Conservation (phyloP, 2,329 filamentous ascomycete genomes). For the Tympanopsis confertula region DNA sequence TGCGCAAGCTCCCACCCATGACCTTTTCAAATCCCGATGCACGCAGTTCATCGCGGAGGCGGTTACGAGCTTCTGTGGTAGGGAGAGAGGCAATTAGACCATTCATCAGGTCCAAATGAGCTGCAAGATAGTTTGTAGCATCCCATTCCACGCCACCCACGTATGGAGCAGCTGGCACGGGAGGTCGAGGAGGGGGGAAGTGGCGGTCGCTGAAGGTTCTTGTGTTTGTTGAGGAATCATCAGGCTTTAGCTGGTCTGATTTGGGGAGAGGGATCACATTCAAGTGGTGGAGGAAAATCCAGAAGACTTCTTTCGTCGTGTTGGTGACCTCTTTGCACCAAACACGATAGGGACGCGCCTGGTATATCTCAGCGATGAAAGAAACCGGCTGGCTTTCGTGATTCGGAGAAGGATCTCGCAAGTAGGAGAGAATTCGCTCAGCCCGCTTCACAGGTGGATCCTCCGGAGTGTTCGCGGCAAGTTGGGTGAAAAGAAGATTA, state of each 20-base stretch:
- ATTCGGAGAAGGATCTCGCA: slow-evolving; percentile 43
- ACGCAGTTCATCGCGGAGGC: slow-evolving; percentile 42
- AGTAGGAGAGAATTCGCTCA: slow-evolving; percentile 39
- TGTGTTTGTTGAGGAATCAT: slow-evolving; percentile 11
- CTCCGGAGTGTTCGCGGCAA: slow-evolving; percentile 29
- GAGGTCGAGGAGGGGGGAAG: slow-evolving; percentile 49
- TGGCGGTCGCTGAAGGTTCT: slow-evolving; percentile 25
- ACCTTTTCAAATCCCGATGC: slow-evolving; percentile 55
- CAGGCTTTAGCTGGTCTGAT: slow-evolving; percentile 2
- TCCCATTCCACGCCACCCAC: slow-evolving; percentile 64
- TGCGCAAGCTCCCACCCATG: slow-evolving; percentile 49
- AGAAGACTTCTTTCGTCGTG: slow-evolving; percentile 61
- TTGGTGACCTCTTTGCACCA: slow-evolving; percentile 57
- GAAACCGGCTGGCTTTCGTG: slow-evolving; percentile 44
- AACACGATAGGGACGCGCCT: slow-evolving; percentile 49
- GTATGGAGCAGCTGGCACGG: slow-evolving; percentile 56
- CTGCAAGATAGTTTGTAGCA: slow-evolving; percentile 56
- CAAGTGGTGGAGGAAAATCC: slow-evolving; percentile 59
- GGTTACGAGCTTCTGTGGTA: slow-evolving; percentile 39
- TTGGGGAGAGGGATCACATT: slow-evolving; percentile 43
- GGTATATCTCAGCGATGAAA: slow-evolving; percentile 55
- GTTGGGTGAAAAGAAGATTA: slow-evolving; percentile 40
- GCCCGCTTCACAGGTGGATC: slow-evolving; percentile 33
- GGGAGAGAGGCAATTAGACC: slow-evolving; percentile 49
- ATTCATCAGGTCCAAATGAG: slow-evolving; percentile 55